Base-by-base conservation (phyloP, 192 early-diverging fungal genomes). In the Coemansia reversa region DNA sequence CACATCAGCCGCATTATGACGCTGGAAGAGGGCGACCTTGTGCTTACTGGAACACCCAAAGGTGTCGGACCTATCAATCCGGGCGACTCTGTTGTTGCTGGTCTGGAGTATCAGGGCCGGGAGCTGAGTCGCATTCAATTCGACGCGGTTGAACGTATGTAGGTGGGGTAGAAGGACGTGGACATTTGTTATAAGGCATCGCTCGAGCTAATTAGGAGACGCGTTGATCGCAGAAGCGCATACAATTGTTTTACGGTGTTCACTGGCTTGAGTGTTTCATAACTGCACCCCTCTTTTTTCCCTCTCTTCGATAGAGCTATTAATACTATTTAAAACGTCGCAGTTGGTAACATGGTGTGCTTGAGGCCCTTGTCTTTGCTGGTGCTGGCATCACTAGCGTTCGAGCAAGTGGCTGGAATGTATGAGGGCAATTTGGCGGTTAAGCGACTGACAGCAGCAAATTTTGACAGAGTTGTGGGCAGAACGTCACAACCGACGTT, bases 21-120 rank as follows among this genome's bases (percentile, higher is more conserved):
- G 39, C 81, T 98, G 23, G 90, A 98, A 61, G 82, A 80, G 16
- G 96, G 94, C 12, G 96, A 98, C 76, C 78, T 96, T 18, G 83
- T 98, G 30, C 80, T 98, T 45, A 97, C 96, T 5, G 93, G 91
- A 18, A 98, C 95, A 20, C 96, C 96, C 22, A 72, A 83, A 35
- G 96, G 96, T 18, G 96, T 96, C 22, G 94, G 93, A 6, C 88
- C 86, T 4, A 87, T 98, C 51, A 28, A 62, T 22, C 70, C 88
- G n/a, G 94, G 93, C n/a, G 85, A 95, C 60, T 83, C 81, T 27
- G 75, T 98, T 20, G 87, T 83, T 48, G 92, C 87, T 23, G 91
- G 91, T 3, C 66, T 96, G 4, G 81, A 76, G 50, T 73, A 67
- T 45, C 28, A 70, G 23, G 70, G 74, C 56, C n/a, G 49, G 28